A percentile compares a stretch with the other conserved stretches of the same genome.
These are phyloP conservation scores for Lentithecium fluviatile DNA, from an alignment of 495 filamentous ascomycete genomes.

Conservation along the genomic window DNA sequence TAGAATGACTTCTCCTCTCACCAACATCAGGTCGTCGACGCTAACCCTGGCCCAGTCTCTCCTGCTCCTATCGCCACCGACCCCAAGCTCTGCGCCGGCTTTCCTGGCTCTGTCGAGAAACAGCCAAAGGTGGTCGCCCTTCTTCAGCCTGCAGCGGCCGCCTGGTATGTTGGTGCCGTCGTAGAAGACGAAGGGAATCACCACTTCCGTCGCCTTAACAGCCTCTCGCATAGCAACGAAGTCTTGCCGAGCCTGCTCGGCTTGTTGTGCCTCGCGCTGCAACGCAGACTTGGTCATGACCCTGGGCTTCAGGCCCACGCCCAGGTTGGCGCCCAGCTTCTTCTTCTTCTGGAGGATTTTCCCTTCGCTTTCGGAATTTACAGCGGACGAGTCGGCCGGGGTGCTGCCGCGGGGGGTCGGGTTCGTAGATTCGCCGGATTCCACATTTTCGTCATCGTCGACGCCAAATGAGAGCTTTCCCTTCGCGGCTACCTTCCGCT, in stretches of 20 bases:
- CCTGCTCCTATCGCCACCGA: conserved; percentile 60
- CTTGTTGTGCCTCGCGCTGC: conserved; percentile 73
- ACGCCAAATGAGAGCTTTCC: conserved; percentile 70
- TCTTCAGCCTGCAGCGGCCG: conserved; percentile 79
- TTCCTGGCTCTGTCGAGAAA: conserved; percentile 89
- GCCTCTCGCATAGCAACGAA: conserved; percentile 80
- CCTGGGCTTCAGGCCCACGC: conserved; percentile 68
- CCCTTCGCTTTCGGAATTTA: conserved; percentile 46
- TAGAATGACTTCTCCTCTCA: conserved; percentile 87
- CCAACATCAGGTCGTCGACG: conserved; percentile 95
- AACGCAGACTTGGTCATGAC: conserved; percentile 83
- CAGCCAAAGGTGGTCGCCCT: conserved; percentile 86
- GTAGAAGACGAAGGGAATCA: conserved; percentile 95
- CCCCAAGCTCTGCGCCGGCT: conserved; percentile 78
- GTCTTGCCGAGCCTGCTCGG: conserved; percentile 80
- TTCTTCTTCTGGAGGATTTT: conserved; percentile 51
- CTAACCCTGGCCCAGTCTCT: conserved; percentile 90
- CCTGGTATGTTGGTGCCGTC: conserved; percentile 95
- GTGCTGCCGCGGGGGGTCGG: conserved; percentile 33
- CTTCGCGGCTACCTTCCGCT: conserved; percentile 60
- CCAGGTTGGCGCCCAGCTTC: conserved; percentile 63
- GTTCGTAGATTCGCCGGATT: conserved; percentile 22
- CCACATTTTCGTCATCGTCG: conserved; percentile 54
- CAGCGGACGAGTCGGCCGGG: conserved; percentile 39
- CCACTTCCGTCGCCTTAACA: conserved; percentile 84